Conservation (phyloP, 257 asterid species). For the Nicotiana otophora region DNA sequence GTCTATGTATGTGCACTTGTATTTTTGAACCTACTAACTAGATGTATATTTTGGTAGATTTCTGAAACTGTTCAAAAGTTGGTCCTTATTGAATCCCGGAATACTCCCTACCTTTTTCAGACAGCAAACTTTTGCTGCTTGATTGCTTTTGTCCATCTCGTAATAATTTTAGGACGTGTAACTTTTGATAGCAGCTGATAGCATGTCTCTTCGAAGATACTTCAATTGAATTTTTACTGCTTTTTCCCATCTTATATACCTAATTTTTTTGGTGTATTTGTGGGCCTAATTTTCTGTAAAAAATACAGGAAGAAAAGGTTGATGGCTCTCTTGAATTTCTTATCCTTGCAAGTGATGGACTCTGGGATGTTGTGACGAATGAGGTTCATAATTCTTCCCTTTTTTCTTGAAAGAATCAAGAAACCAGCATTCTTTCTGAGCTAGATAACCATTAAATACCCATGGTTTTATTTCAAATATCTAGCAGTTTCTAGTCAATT, state of each 20-base stretch:
- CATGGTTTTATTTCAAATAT: background rate
- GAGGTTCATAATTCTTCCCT: conserved; percentile 35
- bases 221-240: background rate
- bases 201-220: background rate
- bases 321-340: conserved; percentile 84
- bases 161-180: background rate
- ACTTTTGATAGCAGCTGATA: background rate
- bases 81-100: background rate
- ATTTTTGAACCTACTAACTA: background rate
- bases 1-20: background rate
- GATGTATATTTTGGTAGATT: background rate
- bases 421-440: background rate
- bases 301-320: conserved; percentile 69
- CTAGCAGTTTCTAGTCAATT: background rate
- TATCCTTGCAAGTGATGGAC: conserved; percentile 94
- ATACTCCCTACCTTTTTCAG: background rate
- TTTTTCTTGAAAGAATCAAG: background rate
- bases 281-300: background rate
- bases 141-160: background rate
- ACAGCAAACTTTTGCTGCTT: background rate
- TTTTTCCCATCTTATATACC: background rate
- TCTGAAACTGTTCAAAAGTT: background rate
- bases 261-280: background rate
- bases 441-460: background rate
- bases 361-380: conserved; percentile 90